These are phyloP conservation scores for Lyophyllum decastes DNA, from an alignment of 768 basidiomycete species.

Conservation along the genomic window DNA sequence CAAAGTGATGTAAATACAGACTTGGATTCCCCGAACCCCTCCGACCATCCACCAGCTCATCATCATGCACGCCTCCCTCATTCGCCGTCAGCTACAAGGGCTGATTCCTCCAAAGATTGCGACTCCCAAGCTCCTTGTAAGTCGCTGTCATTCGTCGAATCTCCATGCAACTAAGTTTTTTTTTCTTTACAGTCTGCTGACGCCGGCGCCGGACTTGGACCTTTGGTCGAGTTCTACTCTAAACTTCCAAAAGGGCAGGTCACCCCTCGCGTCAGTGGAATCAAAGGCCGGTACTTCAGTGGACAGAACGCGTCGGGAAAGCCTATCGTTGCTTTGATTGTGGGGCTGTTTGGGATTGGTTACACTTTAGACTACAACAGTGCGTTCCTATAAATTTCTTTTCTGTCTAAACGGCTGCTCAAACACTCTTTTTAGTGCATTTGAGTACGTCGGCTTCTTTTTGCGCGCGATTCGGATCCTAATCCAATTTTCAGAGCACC, in stretches of 20 bases:
- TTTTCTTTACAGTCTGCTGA: constrained; percentile 64
- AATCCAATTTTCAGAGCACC: constrained; percentile 61
- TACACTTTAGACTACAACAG: constrained; percentile 92
- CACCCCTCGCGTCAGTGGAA: constrained; percentile 58
- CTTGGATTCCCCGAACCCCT: constrained; percentile 20
- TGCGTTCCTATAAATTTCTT: constrained; percentile 47
- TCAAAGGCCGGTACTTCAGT: constrained; percentile 82
- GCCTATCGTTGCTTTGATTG: constrained; percentile 64
- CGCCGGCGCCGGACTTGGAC: constrained; percentile 76
- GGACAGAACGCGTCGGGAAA: constrained; percentile 83
- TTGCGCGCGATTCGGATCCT: constrained; percentile 15
- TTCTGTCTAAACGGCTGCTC: constrained; percentile 6
- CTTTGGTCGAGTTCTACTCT: constrained; percentile 94
- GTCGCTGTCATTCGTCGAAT: constrained; percentile 23
- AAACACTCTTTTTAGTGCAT: constrained; percentile 57
- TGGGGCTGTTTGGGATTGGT: constrained; percentile 71
- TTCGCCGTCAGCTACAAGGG: constrained; percentile 81
- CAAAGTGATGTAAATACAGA: constrained; percentile 11
- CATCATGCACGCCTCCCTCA: constrained; percentile 80
- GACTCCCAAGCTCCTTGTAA: constrained; percentile 83
- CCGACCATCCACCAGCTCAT: constrained; percentile 19
- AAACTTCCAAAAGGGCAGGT: constrained; percentile 91
- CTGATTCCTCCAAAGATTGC: constrained; percentile 96
- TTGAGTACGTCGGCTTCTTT: constrained; percentile 58
- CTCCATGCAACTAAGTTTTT: not conserved